Percentiles rank a stretch among this genome's conserved stretches.
Conservation (phyloP, 2,329 filamentous ascomycete genomes). For the Sporothrix inflata region DNA sequence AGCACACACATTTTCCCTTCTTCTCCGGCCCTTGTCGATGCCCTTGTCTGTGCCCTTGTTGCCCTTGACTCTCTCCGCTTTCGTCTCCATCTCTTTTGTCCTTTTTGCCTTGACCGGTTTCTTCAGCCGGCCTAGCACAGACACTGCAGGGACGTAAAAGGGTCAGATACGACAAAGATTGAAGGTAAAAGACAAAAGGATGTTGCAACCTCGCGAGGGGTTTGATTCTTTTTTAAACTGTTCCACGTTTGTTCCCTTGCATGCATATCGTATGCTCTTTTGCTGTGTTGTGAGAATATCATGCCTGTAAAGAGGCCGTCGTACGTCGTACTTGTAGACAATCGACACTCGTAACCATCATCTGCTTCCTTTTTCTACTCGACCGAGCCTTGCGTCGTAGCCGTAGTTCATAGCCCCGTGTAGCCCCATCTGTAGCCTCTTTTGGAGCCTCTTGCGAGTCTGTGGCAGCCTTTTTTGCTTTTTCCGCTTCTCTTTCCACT, state of each 20-base stretch:
- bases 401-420: background rate
- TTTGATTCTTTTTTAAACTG: constrained; percentile 8
- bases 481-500: background rate
- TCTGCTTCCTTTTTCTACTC: background rate
- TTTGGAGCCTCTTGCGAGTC: background rate
- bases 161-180: background rate
- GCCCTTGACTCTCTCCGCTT: background rate
- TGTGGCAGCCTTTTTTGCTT: background rate
- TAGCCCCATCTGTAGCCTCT: constrained; percentile 7
- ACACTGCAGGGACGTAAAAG: background rate
- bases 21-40: background rate
- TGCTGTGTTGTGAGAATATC: background rate
- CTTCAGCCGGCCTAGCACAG: background rate
- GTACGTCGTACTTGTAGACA: background rate
- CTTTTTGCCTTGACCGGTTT: background rate
- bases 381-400: constrained; percentile 11
- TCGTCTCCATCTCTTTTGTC: background rate
- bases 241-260: background rate
- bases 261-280: background rate
- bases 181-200: background rate
- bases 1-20: background rate
- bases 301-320: background rate
- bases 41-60: background rate
- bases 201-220: constrained; percentile 9
- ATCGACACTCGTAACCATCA: background rate